A percentile compares a stretch with the other conserved stretches of the same genome.
phyloP scores from a whole-genome alignment of 2,329 filamentous ascomycete species.

The Zalaria sp. region DNA sequence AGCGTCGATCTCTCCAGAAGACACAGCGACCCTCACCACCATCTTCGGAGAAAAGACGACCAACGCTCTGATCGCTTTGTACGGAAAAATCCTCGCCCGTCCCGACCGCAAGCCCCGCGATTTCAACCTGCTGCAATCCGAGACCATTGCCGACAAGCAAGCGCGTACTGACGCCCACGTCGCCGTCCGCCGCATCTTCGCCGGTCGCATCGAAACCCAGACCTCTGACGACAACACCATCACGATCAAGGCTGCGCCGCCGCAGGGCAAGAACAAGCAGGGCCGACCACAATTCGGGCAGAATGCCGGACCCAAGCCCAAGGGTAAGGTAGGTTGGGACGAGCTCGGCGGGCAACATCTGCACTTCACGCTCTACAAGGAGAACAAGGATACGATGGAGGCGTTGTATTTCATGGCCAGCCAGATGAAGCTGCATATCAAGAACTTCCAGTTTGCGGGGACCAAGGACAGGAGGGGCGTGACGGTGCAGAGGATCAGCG shows the following conservation, averaged over 20 bases:
- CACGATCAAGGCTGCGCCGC: constrained; percentile 34
- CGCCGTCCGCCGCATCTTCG: constrained; percentile 63
- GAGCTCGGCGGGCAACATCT: constrained; percentile 66
- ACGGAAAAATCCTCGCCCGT: constrained; percentile 37
- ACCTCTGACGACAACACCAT: constrained; percentile 60
- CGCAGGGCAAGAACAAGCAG: constrained; percentile 7
- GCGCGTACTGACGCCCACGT: constrained; percentile 50
- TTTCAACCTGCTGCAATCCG: constrained; percentile 38
- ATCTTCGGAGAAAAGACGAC: constrained; percentile 40
- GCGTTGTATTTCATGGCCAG: constrained; percentile 64
- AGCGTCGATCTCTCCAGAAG: constrained; percentile 20
- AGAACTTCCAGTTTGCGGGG: constrained; percentile 67
- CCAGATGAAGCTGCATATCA: constrained; percentile 52
- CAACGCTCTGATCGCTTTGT: constrained; percentile 38
- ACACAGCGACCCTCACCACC: constrained; percentile 21
- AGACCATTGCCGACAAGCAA: constrained; percentile 45
- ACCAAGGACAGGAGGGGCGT: constrained; percentile 85
- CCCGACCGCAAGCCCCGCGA: constrained; percentile 42
- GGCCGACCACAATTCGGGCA: background rate
- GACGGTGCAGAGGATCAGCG: constrained; percentile 70
- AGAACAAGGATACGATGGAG: constrained; percentile 96
- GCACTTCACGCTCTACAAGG: constrained; percentile 88
- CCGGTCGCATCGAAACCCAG: constrained; percentile 60
- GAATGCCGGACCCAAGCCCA: constrained; percentile 9
- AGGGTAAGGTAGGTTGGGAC: constrained; percentile 43